Percentiles rank a stretch among this genome's conserved stretches.
These are phyloP conservation scores for Nasturtium officinale DNA, from an alignment of 345 rosid genomes.

Conservation along the genomic window DNA sequence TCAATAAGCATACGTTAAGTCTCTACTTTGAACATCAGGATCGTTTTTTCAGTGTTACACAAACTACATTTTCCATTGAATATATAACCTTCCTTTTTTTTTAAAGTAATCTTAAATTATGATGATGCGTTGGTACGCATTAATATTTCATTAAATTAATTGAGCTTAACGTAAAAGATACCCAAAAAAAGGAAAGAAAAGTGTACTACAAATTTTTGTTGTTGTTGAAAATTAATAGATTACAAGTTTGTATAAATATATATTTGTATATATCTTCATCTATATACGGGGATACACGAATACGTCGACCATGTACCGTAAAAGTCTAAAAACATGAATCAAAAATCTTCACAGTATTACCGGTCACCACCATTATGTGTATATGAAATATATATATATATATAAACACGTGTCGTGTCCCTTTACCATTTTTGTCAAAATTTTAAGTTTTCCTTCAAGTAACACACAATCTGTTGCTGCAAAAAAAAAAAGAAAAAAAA, in stretches of 20 bases:
- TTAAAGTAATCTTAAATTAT: no score
- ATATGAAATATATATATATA: neutral
- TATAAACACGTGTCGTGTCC: neutral
- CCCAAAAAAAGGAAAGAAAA: neutral
- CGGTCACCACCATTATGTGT: slow-evolving; percentile 8
- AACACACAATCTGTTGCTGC: slow-evolving; percentile 83
- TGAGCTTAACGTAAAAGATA: neutral
- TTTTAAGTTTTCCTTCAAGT: slow-evolving; percentile 64
- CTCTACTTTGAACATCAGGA: neutral
- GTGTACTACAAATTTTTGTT: no score
- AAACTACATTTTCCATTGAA: neutral
- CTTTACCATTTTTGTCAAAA: slow-evolving; percentile 49
- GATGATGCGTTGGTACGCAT: neutral
- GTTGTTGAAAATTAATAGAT: no score
- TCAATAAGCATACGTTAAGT: no score
- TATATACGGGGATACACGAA: neutral
- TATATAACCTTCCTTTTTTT: no score
- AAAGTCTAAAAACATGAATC: slow-evolving; percentile 28
- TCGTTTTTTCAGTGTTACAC: neutral
- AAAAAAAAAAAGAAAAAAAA: neutral
- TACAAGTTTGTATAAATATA: slow-evolving; percentile 7
- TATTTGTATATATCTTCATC: neutral
- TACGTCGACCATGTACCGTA: slow-evolving; percentile 26
- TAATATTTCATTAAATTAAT: neutral
- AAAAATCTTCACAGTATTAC: slow-evolving; percentile 32